phyloP scores from a whole-genome alignment of 305 asterid species.

The Rubia tinctorum region DNA sequence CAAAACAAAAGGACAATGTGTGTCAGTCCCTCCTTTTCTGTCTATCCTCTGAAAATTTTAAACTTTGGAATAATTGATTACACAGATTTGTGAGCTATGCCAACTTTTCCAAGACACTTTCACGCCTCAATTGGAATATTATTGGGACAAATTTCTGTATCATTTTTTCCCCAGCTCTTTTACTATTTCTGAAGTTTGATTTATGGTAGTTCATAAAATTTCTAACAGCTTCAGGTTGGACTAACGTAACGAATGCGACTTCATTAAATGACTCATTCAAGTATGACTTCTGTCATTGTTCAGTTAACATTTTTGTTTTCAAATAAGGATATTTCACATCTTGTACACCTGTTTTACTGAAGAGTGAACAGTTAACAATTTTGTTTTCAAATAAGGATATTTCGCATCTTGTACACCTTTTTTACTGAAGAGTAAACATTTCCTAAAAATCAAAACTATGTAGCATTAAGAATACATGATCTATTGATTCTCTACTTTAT shows the following conservation, averaged over 20 bases:
- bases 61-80: not conserved
- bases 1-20: constrained; percentile 62
- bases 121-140: not conserved
- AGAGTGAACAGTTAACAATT: too few species aligned
- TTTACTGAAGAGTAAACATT: not conserved
- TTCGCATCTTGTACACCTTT: not conserved
- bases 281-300: not conserved
- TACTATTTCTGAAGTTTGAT: not conserved
- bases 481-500: not conserved
- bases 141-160: not conserved
- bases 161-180: not conserved
- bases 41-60: not conserved
- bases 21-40: constrained; percentile 57
- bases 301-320: not conserved
- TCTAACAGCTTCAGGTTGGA: too few species aligned
- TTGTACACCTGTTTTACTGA: not conserved
- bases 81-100: not conserved
- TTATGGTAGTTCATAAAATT: too few species aligned
- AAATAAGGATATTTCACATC: not conserved
- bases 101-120: not conserved
- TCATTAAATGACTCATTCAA: not conserved
- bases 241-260: not conserved
- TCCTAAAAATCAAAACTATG: not conserved
- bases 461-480: not conserved
- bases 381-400: not conserved